phyloP scores from a whole-genome alignment of 2,329 filamentous ascomycete genomes.

The Colletotrichum brevisporum region DNA sequence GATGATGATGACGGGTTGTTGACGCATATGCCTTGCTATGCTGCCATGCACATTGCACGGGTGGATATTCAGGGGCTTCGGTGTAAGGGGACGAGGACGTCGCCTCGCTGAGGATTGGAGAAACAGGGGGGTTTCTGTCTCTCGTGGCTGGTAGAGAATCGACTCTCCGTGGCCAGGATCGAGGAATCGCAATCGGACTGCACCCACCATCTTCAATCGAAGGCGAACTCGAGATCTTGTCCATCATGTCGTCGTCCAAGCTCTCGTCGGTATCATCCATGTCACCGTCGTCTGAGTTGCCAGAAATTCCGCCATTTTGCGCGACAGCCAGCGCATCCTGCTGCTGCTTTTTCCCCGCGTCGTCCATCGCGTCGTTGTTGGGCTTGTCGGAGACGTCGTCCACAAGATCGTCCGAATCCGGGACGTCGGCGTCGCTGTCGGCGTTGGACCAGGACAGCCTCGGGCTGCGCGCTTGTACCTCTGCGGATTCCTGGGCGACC shows the following conservation, averaged over 20 bases:
- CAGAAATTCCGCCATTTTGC: conserved; percentile 71
- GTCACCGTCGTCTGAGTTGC: conserved; percentile 71
- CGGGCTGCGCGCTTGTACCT: conserved; percentile 78
- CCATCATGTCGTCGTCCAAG: conserved; percentile 93
- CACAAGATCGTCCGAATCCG: conserved; percentile 61
- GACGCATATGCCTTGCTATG: conserved; percentile 51
- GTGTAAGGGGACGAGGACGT: conserved; percentile 60
- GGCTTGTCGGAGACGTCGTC: conserved; percentile 57
- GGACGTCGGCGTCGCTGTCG: conserved; percentile 56
- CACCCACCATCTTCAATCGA: conserved; percentile 99
- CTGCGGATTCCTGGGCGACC: conserved; percentile 81
- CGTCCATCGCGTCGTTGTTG: conserved; percentile 47
- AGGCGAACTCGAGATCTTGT: conserved; percentile 98
- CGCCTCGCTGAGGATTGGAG: conserved; percentile 50
- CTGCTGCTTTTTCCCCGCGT: conserved; percentile 49
- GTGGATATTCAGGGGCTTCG: conserved; percentile 52
- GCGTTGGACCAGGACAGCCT: conserved; percentile 67
- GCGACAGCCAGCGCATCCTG: conserved; percentile 66
- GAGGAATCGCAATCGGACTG: conserved; percentile 56
- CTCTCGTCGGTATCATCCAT: conserved; percentile 79
- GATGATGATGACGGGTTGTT: conserved; percentile 60
- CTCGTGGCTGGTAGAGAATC: conserved; percentile 56
- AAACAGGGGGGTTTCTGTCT: conserved; percentile 49
- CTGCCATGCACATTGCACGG: conserved; percentile 45
- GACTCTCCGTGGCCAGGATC: conserved; percentile 59